Evolutionary conservation across 192 early-diverging fungal species (phyloP), one percentile per base, ranked within the genome.

Genomic region (Coemansia asiatica): DNA sequence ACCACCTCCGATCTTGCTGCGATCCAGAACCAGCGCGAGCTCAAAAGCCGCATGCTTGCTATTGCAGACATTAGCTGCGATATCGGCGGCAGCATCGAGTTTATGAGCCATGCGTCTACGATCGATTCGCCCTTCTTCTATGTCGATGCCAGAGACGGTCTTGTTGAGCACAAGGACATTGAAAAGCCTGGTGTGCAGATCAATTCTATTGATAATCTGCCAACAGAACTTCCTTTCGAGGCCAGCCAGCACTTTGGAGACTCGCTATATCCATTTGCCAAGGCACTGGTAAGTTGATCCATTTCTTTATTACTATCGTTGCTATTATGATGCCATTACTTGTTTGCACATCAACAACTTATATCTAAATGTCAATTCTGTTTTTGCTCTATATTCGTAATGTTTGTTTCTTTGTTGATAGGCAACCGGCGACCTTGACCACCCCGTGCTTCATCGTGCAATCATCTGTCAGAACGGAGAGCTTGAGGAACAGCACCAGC

Each of bases 201-300:
- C 76, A 94, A 97, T 88, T 94, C 94, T 7, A 93, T 98, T 33
- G 97, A 98, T 68, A 98, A 96, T 68, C 76, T 98, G 38, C 97
- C 97, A 1, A 92, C 97, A 2, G 97, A 98, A 81, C 83, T 98
- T 64, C 97, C 97, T 5, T 71, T 96, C 21, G 95, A 97, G 68
- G 92, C 95, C 29, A 95, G 94, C 74, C 82, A 94, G 72, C 91
- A 93, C 78, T 98, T 98, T 81, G 90, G 92, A 64, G 86, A 91
- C 59, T 83, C 91, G 8, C 79, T 98, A 15, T 90, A 87, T 60
- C 94, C 95, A 5, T 88, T 85, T 62, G 76, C 95, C 49, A 88
- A 86, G 73, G 90, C 93, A 56, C 71, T 97, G 83, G 92, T 93
- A 71, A 69, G 81, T 31, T 50, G 63, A 18, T 38, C 12, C 25